Percentiles rank a stretch among this genome's conserved stretches.
phyloP scores from a whole-genome alignment of 1,284 basidiomycete genomes.

The Rhodotorula sp. region DNA sequence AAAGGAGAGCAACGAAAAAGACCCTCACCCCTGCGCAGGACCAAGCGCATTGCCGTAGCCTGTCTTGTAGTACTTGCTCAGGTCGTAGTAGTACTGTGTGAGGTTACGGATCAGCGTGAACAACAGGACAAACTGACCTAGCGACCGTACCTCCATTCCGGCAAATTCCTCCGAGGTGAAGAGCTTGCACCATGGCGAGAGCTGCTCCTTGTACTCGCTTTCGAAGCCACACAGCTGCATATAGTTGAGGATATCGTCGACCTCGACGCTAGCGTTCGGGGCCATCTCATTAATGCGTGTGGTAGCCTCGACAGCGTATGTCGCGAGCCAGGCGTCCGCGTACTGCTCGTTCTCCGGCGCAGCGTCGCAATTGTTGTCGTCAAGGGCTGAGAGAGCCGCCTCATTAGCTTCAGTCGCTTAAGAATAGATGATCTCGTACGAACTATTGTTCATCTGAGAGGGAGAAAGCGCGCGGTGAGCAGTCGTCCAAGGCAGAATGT shows the following conservation, averaged over 20 bases:
- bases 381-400: slow-evolving; percentile 62
- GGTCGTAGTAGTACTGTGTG: slow-evolving; percentile 57
- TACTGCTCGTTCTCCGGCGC: slow-evolving; percentile 16
- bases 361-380: slow-evolving; percentile 57
- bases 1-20: not conserved
- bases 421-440: not conserved
- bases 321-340: slow-evolving; percentile 58
- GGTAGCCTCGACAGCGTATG: slow-evolving; percentile 62
- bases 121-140: slow-evolving; percentile 49
- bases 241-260: slow-evolving; percentile 62
- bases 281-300: slow-evolving; percentile 61
- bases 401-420: not conserved
- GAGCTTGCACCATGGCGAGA: slow-evolving; percentile 70
- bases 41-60: slow-evolving; percentile 52
- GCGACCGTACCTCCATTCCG: slow-evolving; percentile 52
- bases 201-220: slow-evolving; percentile 50
- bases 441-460: not conserved
- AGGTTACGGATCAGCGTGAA: too few relatives aligned
- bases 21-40: slow-evolving; percentile 62
- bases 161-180: slow-evolving; percentile 64
- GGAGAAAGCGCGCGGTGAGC: not conserved
- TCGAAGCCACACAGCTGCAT: slow-evolving; percentile 75
- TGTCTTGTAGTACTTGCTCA: slow-evolving; percentile 70
- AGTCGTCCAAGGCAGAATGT: not conserved
- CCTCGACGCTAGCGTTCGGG: slow-evolving; percentile 62